A percentile compares a stretch with the other conserved stretches of the same genome.
Conservation (phyloP, 306 rosid genomes). For the Rosa rugosa region DNA sequence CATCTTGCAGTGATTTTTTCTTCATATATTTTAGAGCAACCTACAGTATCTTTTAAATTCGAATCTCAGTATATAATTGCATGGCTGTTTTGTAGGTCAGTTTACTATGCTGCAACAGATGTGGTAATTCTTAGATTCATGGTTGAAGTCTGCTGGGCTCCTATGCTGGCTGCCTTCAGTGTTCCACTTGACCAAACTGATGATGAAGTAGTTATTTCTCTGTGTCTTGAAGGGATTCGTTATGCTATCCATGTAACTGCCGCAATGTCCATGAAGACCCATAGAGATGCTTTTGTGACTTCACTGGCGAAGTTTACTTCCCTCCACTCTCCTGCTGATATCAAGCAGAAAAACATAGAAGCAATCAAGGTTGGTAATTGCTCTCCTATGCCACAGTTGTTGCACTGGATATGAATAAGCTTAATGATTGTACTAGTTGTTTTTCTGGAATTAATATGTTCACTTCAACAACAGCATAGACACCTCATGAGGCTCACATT, state of each 20-base stretch:
- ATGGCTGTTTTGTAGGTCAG: conserved; percentile 69
- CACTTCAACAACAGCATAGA: background rate
- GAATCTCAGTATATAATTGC: conserved; percentile 23
- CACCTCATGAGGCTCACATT: background rate
- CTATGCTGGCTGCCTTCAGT: conserved; percentile 99
- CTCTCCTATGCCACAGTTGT: conserved; percentile 23
- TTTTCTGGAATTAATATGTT: background rate
- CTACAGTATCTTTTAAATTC: background rate
- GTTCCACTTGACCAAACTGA: conserved; percentile 99
- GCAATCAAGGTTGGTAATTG: conserved; percentile 85
- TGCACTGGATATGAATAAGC: conserved; percentile 1
- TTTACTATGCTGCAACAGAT: conserved; percentile 94
- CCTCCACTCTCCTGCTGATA: conserved; percentile 94
- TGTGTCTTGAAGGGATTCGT: conserved; percentile 96
- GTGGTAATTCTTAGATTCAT: conserved; percentile 90
- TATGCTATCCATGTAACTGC: conserved; percentile 93
- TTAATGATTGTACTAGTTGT: background rate
- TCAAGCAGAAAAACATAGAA: conserved; percentile 88
- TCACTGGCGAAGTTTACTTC: conserved; percentile 96
- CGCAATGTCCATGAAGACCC: conserved; percentile 96
- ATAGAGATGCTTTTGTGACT: conserved; percentile 98
- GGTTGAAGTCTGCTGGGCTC: conserved; percentile 99
- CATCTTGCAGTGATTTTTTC: background rate
- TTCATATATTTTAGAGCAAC: background rate
- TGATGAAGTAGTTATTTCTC: conserved; percentile 78